phyloP scores from a whole-genome alignment of 2,329 filamentous ascomycete species.

The Arthroderma sp. region DNA sequence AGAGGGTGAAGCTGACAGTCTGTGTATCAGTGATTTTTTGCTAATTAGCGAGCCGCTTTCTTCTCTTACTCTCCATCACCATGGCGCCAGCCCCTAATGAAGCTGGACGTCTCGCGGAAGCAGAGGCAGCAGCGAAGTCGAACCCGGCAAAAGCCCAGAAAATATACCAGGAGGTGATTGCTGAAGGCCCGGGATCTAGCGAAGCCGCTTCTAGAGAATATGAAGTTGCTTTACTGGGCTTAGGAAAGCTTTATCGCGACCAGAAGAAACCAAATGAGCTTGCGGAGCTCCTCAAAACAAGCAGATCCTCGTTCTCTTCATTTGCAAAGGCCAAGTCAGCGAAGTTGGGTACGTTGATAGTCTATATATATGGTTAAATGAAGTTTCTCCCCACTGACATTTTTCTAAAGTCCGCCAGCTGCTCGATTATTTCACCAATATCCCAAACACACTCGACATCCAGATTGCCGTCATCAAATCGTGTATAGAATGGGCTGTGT shows the following conservation, averaged over 20 bases:
- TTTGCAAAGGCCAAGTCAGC: slow-evolving; percentile 99
- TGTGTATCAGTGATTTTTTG: background rate
- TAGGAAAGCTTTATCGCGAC: slow-evolving; percentile 89
- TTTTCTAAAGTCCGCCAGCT: slow-evolving; percentile 67
- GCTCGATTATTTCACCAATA: slow-evolving; percentile 85
- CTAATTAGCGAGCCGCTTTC: background rate
- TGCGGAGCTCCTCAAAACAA: slow-evolving; percentile 78
- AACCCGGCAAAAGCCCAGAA: slow-evolving; percentile 74
- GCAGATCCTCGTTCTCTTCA: slow-evolving; percentile 78
- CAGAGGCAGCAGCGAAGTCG: slow-evolving; percentile 68
- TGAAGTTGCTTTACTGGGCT: slow-evolving; percentile 71
- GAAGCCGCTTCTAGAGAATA: slow-evolving; percentile 86
- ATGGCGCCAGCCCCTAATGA: slow-evolving; percentile 42
- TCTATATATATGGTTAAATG: background rate
- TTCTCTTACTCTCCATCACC: slow-evolving; percentile 13
- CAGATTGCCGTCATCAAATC: slow-evolving; percentile 95
- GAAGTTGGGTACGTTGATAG: slow-evolving; percentile 63
- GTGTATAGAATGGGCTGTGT: slow-evolving; percentile 98
- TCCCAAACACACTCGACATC: slow-evolving; percentile 86
- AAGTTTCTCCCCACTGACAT: background rate
- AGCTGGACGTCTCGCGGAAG: slow-evolving; percentile 67
- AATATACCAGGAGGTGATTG: slow-evolving; percentile 80
- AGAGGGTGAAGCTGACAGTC: background rate
- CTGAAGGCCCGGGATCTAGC: slow-evolving; percentile 68
- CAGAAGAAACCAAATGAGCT: slow-evolving; percentile 68